A percentile compares a stretch with the other conserved stretches of the same genome.
phyloP scores from a whole-genome alignment of 495 filamentous ascomycete species.

The Aspergillus affinis region DNA sequence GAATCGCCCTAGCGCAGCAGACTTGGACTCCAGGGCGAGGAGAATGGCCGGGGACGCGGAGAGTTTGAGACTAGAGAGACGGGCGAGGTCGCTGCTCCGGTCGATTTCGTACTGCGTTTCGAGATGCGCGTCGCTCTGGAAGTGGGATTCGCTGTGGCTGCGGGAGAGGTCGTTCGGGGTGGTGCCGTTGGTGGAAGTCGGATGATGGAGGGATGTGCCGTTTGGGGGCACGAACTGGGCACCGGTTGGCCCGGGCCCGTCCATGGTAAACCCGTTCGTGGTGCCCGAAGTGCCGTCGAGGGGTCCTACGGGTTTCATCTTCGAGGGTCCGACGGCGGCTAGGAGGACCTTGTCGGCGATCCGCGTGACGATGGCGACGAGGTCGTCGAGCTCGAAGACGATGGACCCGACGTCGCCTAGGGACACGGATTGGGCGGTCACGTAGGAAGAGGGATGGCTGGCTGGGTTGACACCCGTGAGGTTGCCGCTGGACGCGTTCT shows the following conservation, averaged over 20 bases:
- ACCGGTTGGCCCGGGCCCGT: background rate
- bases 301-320: slow-evolving; percentile 18
- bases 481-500: slow-evolving; percentile 46
- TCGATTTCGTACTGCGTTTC: slow-evolving; percentile 45
- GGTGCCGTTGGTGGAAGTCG: slow-evolving; percentile 16
- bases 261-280: background rate
- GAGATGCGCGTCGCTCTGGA: slow-evolving; percentile 28
- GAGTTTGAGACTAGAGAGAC: slow-evolving; percentile 43
- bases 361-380: slow-evolving; percentile 46
- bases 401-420: slow-evolving; percentile 52
- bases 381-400: slow-evolving; percentile 48
- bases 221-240: background rate
- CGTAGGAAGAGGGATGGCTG: slow-evolving; percentile 48
- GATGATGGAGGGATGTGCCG: slow-evolving; percentile 9
- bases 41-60: slow-evolving; percentile 43
- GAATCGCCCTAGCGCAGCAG: slow-evolving; percentile 44
- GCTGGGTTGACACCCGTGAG: slow-evolving; percentile 49
- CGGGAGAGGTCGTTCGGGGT: slow-evolving; percentile 13
- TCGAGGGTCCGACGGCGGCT: slow-evolving; percentile 44
- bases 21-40: slow-evolving; percentile 47
- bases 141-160: slow-evolving; percentile 11
- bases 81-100: slow-evolving; percentile 40
- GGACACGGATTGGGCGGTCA: slow-evolving; percentile 48
- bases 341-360: slow-evolving; percentile 49
- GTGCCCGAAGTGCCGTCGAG: slow-evolving; percentile 9